Evolutionary conservation across 495 filamentous ascomycete species (phyloP), one percentile per base, ranked within the genome.

Genomic region (Xylaria scruposa): DNA sequence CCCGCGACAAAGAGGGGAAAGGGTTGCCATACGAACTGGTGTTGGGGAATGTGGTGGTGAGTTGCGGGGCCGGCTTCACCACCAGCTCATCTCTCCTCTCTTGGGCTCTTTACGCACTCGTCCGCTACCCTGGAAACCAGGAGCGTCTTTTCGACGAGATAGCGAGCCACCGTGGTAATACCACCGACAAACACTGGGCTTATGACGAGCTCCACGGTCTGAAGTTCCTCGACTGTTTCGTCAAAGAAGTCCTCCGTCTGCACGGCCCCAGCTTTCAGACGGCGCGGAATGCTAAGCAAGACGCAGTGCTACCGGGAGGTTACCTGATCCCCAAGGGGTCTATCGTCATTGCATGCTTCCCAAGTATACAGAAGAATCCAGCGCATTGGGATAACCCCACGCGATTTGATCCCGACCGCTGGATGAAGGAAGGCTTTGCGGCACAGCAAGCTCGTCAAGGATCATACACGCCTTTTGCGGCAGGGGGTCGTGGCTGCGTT

Each of bases 241-340:
- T 87, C 77, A 85, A 87, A 72, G 85, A 86, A 73, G 81, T 76
- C 0, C 85, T 84, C 62, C 82, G 85, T 12, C 76, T 80, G 3
- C 84, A 86, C 76, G 84, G 83, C 53, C 81, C 85, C 4, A 83
- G 80, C n/a, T 86, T 80, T 70, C 84, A 86, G 61, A 80, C 85
- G 0, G 85, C 78, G 6, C 80, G 85, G 3, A 86, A 80, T 2
- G 79, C 84, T 8, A 81, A 82, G 67, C 68, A 73, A 1, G 85
- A 86, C 38, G 71, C 83, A 1, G 76, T 86, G 26, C 78, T 87
- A 0, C 85, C 85, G 1, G 83, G 83, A 0, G 85, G 85, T 0
- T 86, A 83, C 70, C 70, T 70, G 49, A 67, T 86, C 2, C 85
- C 81, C 3, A 78, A 78, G 47, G 81, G 81, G 10, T 51, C 79